Conservation (phyloP, 768 basidiomycete species). For the Sistotremastrum niveocremeum region DNA sequence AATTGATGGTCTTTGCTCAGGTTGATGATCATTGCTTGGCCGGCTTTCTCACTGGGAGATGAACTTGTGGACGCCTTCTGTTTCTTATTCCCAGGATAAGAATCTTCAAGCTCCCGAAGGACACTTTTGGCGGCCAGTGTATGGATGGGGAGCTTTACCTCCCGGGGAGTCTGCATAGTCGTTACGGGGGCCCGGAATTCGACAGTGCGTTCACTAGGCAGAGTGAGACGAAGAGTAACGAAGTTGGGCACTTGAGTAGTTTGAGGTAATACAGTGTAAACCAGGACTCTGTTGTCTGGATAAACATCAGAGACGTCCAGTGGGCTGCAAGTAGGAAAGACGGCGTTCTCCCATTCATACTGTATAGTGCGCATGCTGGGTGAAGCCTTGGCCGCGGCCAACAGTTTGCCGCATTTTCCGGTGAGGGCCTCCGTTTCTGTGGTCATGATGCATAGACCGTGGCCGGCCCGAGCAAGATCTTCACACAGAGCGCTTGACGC, state of each 20-base stretch:
- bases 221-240: conserved; percentile 16
- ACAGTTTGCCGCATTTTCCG: conserved; percentile 33
- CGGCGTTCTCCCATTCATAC: no score
- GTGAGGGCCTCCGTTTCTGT: conserved; percentile 30
- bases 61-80: conserved; percentile 17
- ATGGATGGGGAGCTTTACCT: conserved; percentile 28
- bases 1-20: conserved; percentile 40
- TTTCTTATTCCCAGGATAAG: conserved; percentile 6
- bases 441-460: conserved; percentile 37
- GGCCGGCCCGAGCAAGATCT: conserved; percentile 39
- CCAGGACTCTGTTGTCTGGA: conserved; percentile 20
- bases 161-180: neutral
- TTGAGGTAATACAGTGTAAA: conserved; percentile 19
- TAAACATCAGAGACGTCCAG: conserved; percentile 13
- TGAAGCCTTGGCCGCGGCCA: conserved; percentile 34
- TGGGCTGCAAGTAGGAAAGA: no score
- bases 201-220: conserved; percentile 7
- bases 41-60: conserved; percentile 7
- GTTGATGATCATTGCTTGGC: conserved; percentile 28
- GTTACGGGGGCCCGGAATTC: conserved; percentile 12
- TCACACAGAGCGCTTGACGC: conserved; percentile 40
- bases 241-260: conserved; percentile 12
- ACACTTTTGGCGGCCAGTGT: conserved; percentile 39
- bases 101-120: conserved; percentile 35
- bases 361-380: conserved; percentile 7